These are phyloP conservation scores for Tetraselmis chui DNA, from an alignment of 139 green algal species.

Conservation along the genomic window DNA sequence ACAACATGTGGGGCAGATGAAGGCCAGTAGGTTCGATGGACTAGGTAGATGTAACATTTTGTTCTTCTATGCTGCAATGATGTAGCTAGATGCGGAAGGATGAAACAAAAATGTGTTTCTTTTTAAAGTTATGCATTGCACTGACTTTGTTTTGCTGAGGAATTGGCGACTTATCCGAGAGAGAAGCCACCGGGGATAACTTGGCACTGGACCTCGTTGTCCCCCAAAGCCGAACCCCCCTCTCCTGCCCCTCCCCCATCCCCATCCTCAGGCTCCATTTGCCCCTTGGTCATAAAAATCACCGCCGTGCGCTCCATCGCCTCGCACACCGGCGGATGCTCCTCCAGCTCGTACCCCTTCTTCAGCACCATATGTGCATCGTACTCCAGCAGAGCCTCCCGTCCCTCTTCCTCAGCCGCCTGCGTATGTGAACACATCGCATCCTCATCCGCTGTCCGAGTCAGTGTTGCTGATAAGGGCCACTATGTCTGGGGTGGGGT, in stretches of 20 bases:
- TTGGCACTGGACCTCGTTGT: no score
- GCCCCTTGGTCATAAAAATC: slow-evolving; percentile 35
- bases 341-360: slow-evolving; percentile 59
- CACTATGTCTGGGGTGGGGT: background rate
- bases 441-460: background rate
- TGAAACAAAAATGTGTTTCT: no score
- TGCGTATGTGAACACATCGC: background rate
- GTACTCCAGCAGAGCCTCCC: slow-evolving; percentile 54
- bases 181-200: no score
- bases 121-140: no score
- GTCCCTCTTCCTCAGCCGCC: slow-evolving; percentile 26
- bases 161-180: no score
- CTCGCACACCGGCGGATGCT: slow-evolving; percentile 43
- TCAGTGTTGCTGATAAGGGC: background rate
- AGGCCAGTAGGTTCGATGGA: no score
- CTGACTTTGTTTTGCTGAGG: no score
- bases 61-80: no score
- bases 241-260: slow-evolving; percentile 5
- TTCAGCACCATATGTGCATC: slow-evolving; percentile 50
- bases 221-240: no score
- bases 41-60: no score
- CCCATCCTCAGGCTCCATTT: background rate
- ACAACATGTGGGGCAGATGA: no score
- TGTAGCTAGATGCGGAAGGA: no score
- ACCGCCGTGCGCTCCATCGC: slow-evolving; percentile 55